A percentile compares a stretch with the other conserved stretches of the same genome.
Conservation (phyloP, 2,329 filamentous ascomycete species). For the Monilinia polystroma region DNA sequence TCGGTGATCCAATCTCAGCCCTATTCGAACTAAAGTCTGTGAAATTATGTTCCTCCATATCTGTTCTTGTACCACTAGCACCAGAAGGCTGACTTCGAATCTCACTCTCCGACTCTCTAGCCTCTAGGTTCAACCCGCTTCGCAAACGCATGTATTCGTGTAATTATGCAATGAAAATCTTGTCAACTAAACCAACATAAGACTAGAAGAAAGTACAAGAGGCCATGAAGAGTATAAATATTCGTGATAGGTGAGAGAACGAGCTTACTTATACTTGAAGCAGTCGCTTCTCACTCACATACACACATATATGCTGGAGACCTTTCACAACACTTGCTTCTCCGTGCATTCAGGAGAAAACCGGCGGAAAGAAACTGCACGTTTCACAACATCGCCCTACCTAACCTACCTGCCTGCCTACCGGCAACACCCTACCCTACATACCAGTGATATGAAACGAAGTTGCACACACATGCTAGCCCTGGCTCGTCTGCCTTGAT, state of each 20-base stretch:
- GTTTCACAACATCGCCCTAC: conserved; percentile 1
- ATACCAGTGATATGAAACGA: background rate
- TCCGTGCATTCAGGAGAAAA: background rate
- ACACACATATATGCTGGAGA: background rate
- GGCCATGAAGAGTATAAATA: background rate
- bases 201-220: background rate
- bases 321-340: background rate
- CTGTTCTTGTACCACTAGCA: background rate
- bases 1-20: conserved; percentile 9
- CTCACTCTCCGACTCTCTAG: conserved; percentile 2
- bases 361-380: background rate
- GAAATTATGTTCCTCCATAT: conserved; percentile 16
- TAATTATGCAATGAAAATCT: background rate
- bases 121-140: conserved; percentile 20
- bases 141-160: conserved; percentile 25
- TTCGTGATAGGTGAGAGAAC: background rate
- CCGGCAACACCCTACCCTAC: background rate
- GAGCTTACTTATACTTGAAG: conserved; percentile 12
- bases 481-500: background rate
- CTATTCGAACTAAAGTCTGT: conserved; percentile 8
- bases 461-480: background rate
- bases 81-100: background rate
- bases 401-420: background rate
- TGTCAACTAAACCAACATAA: background rate
- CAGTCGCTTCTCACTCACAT: background rate